Evolutionary conservation across 2,329 filamentous ascomycete genomes (phyloP), one percentile per base, ranked within the genome.

Genomic region (Cercospora nicotianae): DNA sequence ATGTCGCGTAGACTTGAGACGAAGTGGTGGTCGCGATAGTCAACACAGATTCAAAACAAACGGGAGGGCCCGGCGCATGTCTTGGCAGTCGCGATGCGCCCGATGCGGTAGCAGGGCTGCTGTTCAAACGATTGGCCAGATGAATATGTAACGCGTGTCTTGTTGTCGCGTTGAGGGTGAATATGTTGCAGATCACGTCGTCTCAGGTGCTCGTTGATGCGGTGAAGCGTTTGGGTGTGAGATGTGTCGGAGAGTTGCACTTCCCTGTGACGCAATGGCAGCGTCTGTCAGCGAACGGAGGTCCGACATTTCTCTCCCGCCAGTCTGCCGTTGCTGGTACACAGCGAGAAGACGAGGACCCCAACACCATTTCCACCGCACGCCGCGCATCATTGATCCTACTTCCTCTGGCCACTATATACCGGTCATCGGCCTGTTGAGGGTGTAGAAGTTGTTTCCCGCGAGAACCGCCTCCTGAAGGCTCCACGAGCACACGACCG

Each of bases 41-140:
- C 66, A 60, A 67, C 62, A 65, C 53, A 13, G 55, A 33, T 20
- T 60, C 60, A 63, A 63, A 63, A 59, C 60, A 68, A 68, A 68
- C 65, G 61, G 61, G 55, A 53, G 39, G 36, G 23, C 18, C 64
- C 48, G 64, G 28, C n/a, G 12, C 16, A 33, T 13, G 53, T 48
- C 61, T 63, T 63, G 61, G 61, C 61, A 55, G 61, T 63, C 60
- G 60, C 42, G 60, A 63, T 18, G 60, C n/a, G 20, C 60, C 30
- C 23, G 16, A 63, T 13, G 60, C 60, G 60, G 60, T 30, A 48
- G 39, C 30, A 26, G 13, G 23, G 23, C 45, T 51, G 45, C 18
- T 23, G 45, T 26, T 10, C 9, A 26, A 4, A n/a, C 20, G 12
- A 16, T 16, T 51, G 45, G 18, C 2, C 45, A 51, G 45, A 2